Evolutionary conservation across 2,329 filamentous ascomycete genomes (phyloP).

Genomic region (Claviceps sp.): DNA sequence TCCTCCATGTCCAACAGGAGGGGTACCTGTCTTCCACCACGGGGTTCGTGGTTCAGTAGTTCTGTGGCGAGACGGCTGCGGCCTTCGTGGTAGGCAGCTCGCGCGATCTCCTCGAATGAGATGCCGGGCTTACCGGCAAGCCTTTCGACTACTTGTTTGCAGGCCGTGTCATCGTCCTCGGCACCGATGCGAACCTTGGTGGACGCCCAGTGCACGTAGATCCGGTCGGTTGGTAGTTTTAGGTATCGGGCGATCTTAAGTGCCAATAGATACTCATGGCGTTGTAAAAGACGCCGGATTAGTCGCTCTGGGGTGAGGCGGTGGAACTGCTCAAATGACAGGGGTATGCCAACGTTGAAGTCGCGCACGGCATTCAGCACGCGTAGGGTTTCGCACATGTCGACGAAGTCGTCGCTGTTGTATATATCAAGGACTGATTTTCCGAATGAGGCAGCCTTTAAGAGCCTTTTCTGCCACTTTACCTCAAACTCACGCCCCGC

Average conservation of each 20-base stretch:
- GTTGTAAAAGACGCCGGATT: conserved; percentile 73
- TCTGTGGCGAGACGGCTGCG: conserved; percentile 79
- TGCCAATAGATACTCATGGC: conserved; percentile 82
- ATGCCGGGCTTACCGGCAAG: conserved; percentile 81
- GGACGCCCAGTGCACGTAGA: conserved; percentile 94
- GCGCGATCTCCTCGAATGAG: conserved; percentile 88
- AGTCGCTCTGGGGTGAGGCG: conserved; percentile 80
- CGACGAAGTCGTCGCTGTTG: conserved; percentile 96
- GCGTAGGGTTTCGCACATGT: conserved; percentile 89
- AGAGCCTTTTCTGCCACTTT: conserved; percentile 85
- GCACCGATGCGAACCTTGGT: conserved; percentile 79
- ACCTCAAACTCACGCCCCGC: conserved; percentile 83
- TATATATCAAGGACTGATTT: conserved; percentile 96
- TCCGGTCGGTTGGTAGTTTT: conserved; percentile 70
- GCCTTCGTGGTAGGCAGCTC: conserved; percentile 88
- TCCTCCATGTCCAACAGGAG: conserved; percentile 90
- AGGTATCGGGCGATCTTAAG: conserved; percentile 81
- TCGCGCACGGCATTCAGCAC: conserved; percentile 87
- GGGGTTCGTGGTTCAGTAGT: conserved; percentile 82
- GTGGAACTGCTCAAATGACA: conserved; percentile 90
- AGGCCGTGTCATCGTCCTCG: conserved; percentile 80
- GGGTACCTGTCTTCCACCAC: conserved; percentile 91
- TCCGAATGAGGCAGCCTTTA: conserved; percentile 95
- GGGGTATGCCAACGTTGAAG: conserved; percentile 77
- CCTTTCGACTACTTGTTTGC: conserved; percentile 72